Evolutionary conservation across 768 basidiomycete species (phyloP), one percentile per base, ranked within the genome.

Genomic region (Mycena crocata): DNA sequence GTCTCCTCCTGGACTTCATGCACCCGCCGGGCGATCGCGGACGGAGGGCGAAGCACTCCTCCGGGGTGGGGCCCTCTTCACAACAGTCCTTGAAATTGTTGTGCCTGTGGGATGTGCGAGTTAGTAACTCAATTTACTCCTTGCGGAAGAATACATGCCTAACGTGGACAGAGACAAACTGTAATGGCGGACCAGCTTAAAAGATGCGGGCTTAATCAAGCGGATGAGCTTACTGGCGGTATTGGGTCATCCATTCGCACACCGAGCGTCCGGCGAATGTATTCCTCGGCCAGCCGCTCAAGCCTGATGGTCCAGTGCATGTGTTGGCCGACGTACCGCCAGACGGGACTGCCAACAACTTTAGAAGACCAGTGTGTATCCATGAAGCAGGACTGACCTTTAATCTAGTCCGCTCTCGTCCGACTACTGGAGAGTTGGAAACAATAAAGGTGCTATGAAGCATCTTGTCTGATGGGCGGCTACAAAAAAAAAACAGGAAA

Each of bases 141-240:
- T 28, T n/a, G 15, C 17, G 9, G 9, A 24, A 19, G 9, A 19
- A 14, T 51, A 32, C 50, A 17, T 75, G 75, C 17, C 82, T 78
- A 28, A 76, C 72, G 57, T 83, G 82, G 21, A 82, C 69, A 0
- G 77, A 67, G 54, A 83, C 80, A 59, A 73, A 83, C 76, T 79
- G 40, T n/a, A 42, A 39, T 13, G 14, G 32, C 12, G 30, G 30
- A 21, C 32, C 37, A 45, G 13, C 19, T 17, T 13, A 13, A n/a
- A 21, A 39, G 13, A 37, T 31, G 9, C 50, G 19, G 17, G 7
- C 15, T 5, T 32, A 26, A 50, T 15, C 37, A n/a, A 4, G 48
- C 62, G 26, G 3, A 28, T 15, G 8, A 17, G 68, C 78, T 75
- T 54, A 79, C 78, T 5, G 75, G 75, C 14, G 79, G 79, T 26